These are phyloP conservation scores for Metschnikowia kunwiensis DNA, from an alignment of 805 yeast species.

Conservation along the genomic window DNA sequence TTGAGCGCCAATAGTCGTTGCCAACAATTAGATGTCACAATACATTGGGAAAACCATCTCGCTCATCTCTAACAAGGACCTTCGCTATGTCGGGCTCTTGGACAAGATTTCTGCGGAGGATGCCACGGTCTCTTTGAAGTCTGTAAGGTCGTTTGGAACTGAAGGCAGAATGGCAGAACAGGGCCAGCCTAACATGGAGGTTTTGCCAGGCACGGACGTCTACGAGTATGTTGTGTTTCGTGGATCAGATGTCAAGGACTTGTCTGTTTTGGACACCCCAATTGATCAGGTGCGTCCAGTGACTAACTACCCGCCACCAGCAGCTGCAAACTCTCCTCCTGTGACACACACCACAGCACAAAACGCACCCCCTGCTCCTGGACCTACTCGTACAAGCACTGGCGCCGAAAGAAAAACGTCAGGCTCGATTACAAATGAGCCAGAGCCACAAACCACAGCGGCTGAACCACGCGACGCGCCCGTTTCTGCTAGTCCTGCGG, in stretches of 20 bases:
- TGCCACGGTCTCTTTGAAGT: slow-evolving; percentile 79
- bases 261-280: slow-evolving; percentile 75
- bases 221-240: slow-evolving; percentile 80
- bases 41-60: slow-evolving; percentile 89
- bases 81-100: slow-evolving; percentile 86
- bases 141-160: slow-evolving; percentile 84
- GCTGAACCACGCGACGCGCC: not conserved
- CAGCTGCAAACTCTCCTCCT: not conserved
- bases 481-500: slow-evolving; percentile 12
- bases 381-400: slow-evolving; percentile 23
- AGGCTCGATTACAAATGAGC: slow-evolving; percentile 3
- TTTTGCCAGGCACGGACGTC: slow-evolving; percentile 64
- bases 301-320: slow-evolving; percentile 3
- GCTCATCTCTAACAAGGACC: slow-evolving; percentile 71
- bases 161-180: slow-evolving; percentile 70
- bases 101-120: slow-evolving; percentile 86
- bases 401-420: not conserved
- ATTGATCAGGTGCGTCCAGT: slow-evolving; percentile 61
- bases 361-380: slow-evolving; percentile 16
- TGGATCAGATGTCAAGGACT: slow-evolving; percentile 89
- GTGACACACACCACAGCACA: slow-evolving; percentile 12
- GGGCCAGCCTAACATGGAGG: slow-evolving; percentile 65
- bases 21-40: slow-evolving; percentile 62
- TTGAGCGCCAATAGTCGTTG: not conserved
- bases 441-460: slow-evolving; percentile 12